Conservation (phyloP, 148 eudicot genomes). For the Rhododendron ferrugineum region DNA sequence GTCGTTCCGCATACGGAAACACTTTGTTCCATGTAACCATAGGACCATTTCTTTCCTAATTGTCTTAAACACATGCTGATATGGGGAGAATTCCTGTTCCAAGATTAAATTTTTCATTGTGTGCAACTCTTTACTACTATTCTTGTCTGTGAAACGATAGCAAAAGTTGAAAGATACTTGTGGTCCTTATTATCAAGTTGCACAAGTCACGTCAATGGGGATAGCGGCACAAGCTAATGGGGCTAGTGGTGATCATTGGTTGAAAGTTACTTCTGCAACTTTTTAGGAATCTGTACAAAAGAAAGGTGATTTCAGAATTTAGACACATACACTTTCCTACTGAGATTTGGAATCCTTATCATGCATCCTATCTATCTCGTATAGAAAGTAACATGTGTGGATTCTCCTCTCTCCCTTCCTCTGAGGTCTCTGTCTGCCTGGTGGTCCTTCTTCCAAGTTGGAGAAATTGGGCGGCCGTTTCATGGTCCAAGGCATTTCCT, state of each 20-base stretch:
- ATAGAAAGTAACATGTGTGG: constrained; percentile 14
- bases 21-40: background rate
- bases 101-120: background rate
- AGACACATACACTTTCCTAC: constrained; percentile 5
- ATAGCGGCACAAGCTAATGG: constrained; percentile 9
- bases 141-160: background rate
- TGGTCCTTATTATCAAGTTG: constrained; percentile 16
- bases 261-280: constrained; percentile 4
- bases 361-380: constrained; percentile 7
- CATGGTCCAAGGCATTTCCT: constrained; percentile 3
- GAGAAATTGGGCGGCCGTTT: background rate
- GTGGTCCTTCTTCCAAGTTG: constrained; percentile 16
- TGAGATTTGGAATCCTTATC: constrained; percentile 22
- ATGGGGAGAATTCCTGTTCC: background rate
- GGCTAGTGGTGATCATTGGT: constrained; percentile 15
- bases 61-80: background rate
- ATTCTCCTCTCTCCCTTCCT: constrained; percentile 9
- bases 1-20: background rate
- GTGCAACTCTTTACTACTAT: background rate
- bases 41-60: background rate
- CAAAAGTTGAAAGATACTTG: background rate
- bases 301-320: background rate
- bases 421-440: background rate
- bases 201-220: constrained; percentile 7
- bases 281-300: constrained; percentile 16